Evolutionary conservation across 2,329 filamentous ascomycete genomes (phyloP).

Genomic region (Phaeoacremonium minimum): DNA sequence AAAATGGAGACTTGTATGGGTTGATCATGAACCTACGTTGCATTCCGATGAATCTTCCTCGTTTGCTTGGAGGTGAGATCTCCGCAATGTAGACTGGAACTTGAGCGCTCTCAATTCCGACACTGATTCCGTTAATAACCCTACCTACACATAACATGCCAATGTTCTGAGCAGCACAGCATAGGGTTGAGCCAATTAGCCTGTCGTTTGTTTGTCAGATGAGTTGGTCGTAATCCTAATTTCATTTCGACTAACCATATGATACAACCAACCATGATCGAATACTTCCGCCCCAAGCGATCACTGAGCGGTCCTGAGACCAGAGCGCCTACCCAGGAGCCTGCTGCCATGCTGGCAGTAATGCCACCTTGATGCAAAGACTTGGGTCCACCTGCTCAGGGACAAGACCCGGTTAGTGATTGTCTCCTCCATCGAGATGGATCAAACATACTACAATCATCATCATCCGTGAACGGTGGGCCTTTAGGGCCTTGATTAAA

Average conservation of each 20-base stretch:
- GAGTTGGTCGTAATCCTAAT: constrained; percentile 2
- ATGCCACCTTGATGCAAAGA: constrained; percentile 56
- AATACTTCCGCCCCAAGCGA: constrained; percentile 38
- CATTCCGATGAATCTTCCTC: constrained; percentile 36
- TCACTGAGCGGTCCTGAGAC: constrained; percentile 57
- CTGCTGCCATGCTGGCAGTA: constrained; percentile 66
- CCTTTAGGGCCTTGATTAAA: too few relatives aligned
- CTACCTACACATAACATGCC: constrained; percentile 63
- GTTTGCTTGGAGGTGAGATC: constrained; percentile 43
- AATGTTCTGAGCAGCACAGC: constrained; percentile 39
- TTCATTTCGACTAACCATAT: constrained; percentile 53
- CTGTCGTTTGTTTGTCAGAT: constrained; percentile 24
- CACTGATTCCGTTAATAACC: constrained; percentile 65
- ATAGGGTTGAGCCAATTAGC: constrained; percentile 42
- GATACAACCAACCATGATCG: constrained; percentile 45
- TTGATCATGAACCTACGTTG: too few relatives aligned
- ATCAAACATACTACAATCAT: too few relatives aligned
- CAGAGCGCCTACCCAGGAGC: constrained; percentile 63
- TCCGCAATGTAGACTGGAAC: constrained; percentile 70
- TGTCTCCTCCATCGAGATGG: too few relatives aligned
- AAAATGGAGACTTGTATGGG: too few relatives aligned
- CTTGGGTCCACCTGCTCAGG: constrained; percentile 40
- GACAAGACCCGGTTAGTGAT: too few relatives aligned
- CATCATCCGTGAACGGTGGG: constrained; percentile 8
- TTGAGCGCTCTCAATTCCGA: constrained; percentile 69